A percentile compares a stretch with the other conserved stretches of the same genome.
These are phyloP conservation scores for Phlebiopsis flavidoalba DNA, from an alignment of 768 basidiomycete genomes.

Conservation along the genomic window DNA sequence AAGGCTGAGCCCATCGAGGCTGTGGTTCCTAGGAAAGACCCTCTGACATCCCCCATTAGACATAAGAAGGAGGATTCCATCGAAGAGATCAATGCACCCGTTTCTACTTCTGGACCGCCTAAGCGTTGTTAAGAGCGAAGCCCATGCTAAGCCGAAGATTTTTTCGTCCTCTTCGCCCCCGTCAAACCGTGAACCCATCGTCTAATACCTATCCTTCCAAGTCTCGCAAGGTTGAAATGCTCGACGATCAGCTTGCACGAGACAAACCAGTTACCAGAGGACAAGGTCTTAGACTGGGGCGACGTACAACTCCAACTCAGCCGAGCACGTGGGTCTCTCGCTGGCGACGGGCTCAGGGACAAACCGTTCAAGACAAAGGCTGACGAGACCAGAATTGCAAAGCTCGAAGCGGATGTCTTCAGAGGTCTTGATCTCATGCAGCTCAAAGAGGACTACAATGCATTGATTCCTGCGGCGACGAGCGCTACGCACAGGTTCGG, in stretches of 20 bases:
- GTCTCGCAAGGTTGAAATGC: not conserved
- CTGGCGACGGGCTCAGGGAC: not conserved
- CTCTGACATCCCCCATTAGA: constrained; percentile 20
- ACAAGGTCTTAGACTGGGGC: constrained; percentile 9
- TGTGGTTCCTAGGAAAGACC: constrained; percentile 31
- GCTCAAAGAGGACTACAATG: constrained; percentile 15
- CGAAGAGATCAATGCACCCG: not conserved
- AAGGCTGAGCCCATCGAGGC: constrained; percentile 18
- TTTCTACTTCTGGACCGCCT: not conserved
- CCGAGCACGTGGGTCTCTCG: not conserved
- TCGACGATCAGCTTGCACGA: not conserved
- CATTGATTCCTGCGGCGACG: constrained; percentile 15
- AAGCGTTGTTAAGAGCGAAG: constrained; percentile 6
- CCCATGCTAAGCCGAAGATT: not conserved
- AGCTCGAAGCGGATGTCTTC: constrained; percentile 14
- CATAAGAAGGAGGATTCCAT: not conserved
- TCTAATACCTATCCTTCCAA: not conserved
- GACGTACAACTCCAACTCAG: constrained; percentile 7
- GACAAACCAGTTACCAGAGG: too few relatives aligned
- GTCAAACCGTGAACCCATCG: constrained; percentile 1
- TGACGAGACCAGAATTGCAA: constrained; percentile 14
- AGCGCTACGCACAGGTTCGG: not conserved
- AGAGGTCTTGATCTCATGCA: constrained; percentile 13
- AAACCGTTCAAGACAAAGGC: constrained; percentile 19
- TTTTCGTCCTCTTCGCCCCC: constrained; percentile 4